phyloP scores from a whole-genome alignment of 2,329 filamentous ascomycete species.

The Leptographium radiaticola region DNA sequence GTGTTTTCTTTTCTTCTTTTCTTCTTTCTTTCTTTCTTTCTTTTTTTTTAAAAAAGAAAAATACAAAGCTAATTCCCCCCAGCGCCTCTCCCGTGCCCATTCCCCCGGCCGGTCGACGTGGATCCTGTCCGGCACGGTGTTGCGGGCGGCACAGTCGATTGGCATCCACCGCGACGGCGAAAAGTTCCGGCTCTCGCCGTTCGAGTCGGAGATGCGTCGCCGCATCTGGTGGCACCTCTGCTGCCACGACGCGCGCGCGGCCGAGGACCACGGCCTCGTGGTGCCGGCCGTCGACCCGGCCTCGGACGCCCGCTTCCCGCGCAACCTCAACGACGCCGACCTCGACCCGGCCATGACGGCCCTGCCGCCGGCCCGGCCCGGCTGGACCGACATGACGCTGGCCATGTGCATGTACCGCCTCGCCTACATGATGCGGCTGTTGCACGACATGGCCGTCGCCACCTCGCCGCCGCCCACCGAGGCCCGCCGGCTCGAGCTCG shows the following conservation, averaged over 20 bases:
- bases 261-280: constrained; percentile 35
- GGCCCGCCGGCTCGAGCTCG: constrained; percentile 5
- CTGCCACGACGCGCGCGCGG: constrained; percentile 17
- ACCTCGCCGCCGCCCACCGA: constrained; percentile 4
- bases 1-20: too few relatives aligned
- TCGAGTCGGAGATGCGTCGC: constrained; percentile 12
- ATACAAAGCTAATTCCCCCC: too few relatives aligned
- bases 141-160: constrained; percentile 13
- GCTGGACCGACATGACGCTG: constrained; percentile 42
- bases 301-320: constrained; percentile 32
- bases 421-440: constrained; percentile 29
- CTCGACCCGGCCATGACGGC: constrained; percentile 29
- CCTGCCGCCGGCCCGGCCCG: constrained; percentile 26
- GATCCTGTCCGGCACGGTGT: constrained; percentile 11
- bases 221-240: constrained; percentile 11
- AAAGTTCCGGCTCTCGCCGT: constrained; percentile 29
- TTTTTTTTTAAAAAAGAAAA: not conserved
- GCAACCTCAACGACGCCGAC: constrained; percentile 38
- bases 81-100: constrained; percentile 7
- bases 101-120: constrained; percentile 10
- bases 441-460: constrained; percentile 20
- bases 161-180: constrained; percentile 14
- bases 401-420: constrained; percentile 36
- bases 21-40: too few relatives aligned
- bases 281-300: constrained; percentile 21